Conservation (phyloP, 164 flowering plant genomes). For the Nymphaea colorata region DNA sequence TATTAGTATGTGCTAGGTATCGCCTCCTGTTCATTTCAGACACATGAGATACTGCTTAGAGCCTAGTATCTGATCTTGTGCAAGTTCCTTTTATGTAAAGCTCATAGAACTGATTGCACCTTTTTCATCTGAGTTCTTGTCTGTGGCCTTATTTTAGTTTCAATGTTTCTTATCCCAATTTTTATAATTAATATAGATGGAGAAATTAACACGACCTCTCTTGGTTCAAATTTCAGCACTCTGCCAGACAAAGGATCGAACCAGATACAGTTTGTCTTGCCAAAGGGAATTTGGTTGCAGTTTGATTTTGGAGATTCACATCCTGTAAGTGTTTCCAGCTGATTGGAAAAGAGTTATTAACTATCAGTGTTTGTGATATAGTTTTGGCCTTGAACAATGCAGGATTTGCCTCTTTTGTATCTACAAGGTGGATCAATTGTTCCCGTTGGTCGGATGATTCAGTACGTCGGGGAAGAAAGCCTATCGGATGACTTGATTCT, state of each 20-base stretch:
- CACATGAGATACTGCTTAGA: too few species aligned
- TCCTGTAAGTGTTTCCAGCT: constrained; percentile 42
- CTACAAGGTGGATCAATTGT: constrained; percentile 82
- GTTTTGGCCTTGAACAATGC: constrained; percentile 4
- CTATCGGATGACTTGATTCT: constrained; percentile 62
- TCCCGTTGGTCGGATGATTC: constrained; percentile 62
- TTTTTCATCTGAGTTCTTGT: too few species aligned
- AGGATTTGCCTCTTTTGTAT: constrained; percentile 84
- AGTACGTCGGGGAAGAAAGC: constrained; percentile 65
- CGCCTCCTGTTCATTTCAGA: too few species aligned
- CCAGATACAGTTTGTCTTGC: constrained; percentile 32
- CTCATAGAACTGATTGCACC: too few species aligned
- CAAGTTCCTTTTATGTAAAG: too few species aligned
- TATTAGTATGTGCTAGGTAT: constrained; percentile 75
- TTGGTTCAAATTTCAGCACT: constrained; percentile 30
- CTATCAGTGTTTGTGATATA: too few species aligned
- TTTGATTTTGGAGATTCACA: constrained; percentile 88
- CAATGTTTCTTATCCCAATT: too few species aligned
- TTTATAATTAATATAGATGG: too few species aligned
- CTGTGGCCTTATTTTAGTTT: too few species aligned
- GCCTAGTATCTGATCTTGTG: too few species aligned
- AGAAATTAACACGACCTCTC: too few species aligned
- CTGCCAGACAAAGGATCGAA: constrained; percentile 29
- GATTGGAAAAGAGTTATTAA: too few species aligned
- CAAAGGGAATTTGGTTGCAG: constrained; percentile 70